Conservation (phyloP, 73 alveolate genomes). For the Urostyla sp. region DNA sequence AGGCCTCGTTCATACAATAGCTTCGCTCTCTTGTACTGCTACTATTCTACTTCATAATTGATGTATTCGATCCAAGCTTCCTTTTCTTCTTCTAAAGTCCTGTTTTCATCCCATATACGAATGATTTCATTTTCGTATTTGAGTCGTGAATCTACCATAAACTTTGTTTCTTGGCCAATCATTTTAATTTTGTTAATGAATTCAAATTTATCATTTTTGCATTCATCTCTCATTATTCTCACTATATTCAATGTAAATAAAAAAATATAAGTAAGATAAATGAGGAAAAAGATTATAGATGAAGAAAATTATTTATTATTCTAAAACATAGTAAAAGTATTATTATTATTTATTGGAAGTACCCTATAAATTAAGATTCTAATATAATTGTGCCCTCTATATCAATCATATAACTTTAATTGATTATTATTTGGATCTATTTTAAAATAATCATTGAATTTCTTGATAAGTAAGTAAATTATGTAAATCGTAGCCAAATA, state of each 20-base stretch:
- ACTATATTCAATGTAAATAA: constrained; percentile 24
- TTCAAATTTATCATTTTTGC: constrained; percentile 44
- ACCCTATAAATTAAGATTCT: neutral
- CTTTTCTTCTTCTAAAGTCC: constrained; percentile 33
- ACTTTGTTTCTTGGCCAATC: constrained; percentile 11
- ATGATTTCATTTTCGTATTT: constrained; percentile 19
- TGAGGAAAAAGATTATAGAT: neutral
- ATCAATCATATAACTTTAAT: no score
- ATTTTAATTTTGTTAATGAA: constrained; percentile 8
- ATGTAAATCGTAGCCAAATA: neutral
- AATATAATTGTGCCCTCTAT: neutral
- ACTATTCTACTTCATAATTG: constrained; percentile 5
- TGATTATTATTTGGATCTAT: neutral
- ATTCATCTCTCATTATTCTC: constrained; percentile 16
- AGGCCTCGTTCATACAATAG: constrained; percentile 44
- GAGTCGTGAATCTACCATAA: constrained; percentile 6
- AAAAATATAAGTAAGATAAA: neutral
- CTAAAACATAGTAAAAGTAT: neutral
- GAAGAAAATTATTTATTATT: neutral
- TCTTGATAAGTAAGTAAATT: neutral
- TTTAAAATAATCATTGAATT: neutral
- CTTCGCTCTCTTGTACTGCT: constrained; percentile 42
- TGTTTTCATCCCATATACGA: constrained; percentile 20
- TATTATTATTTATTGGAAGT: no score
- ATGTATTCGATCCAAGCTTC: constrained; percentile 45